Conservation (phyloP, 768 basidiomycete genomes). For the Mrakia hoshinonis region DNA sequence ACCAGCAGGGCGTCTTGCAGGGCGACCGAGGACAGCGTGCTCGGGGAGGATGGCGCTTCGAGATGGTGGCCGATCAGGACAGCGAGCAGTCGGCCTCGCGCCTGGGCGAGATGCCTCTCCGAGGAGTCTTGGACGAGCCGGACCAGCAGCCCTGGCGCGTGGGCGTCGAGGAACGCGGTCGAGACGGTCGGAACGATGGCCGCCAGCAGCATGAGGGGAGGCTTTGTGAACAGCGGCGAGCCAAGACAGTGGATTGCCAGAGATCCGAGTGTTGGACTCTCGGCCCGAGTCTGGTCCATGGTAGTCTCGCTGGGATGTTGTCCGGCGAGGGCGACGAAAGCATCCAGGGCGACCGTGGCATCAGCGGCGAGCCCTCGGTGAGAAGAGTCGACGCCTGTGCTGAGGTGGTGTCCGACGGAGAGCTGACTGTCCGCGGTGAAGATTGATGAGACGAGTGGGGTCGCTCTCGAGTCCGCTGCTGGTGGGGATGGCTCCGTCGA, state of each 20-base stretch:
- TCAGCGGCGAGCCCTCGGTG: conserved; percentile 7
- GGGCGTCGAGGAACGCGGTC: background rate
- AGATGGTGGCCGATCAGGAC: background rate
- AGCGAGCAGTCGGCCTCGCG: background rate
- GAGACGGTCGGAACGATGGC: conserved; percentile 1
- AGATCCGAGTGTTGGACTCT: background rate
- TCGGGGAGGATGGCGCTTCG: background rate
- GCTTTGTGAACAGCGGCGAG: background rate
- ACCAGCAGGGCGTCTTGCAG: background rate
- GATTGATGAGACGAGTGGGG: background rate
- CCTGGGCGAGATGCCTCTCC: background rate
- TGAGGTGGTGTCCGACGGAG: background rate
- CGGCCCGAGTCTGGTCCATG: background rate
- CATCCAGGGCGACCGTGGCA: background rate
- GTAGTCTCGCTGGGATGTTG: background rate
- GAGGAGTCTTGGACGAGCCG: background rate
- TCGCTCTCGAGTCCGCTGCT: no score
- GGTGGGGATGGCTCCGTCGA: background rate
- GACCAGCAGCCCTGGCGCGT: background rate
- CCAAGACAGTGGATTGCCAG: background rate
- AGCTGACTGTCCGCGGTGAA: background rate
- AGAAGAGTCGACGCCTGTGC: background rate
- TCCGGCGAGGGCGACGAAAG: background rate
- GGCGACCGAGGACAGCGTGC: background rate
- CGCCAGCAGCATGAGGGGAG: background rate